A percentile compares a stretch with the other conserved stretches of the same genome.
Conservation (phyloP, 2,329 filamentous ascomycete species). For the Zymoseptoria brevis region DNA sequence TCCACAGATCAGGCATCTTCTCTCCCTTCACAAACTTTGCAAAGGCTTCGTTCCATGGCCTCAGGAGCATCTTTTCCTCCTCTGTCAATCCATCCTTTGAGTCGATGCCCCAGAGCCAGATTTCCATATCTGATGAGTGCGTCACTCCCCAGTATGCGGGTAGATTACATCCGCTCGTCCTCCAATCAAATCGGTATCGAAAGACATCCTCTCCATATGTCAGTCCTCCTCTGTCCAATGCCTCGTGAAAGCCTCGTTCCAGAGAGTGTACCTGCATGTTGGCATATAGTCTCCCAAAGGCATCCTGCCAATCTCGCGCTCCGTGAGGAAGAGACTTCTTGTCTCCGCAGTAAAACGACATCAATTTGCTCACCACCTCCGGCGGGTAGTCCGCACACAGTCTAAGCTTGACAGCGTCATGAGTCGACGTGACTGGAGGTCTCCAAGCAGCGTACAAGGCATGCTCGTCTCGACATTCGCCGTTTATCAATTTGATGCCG, state of each 20-base stretch:
- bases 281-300: slow-evolving; percentile 49
- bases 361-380: slow-evolving; percentile 36
- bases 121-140: slow-evolving; percentile 45
- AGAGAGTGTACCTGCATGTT: slow-evolving; percentile 49
- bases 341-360: slow-evolving; percentile 38
- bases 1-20: slow-evolving; percentile 32
- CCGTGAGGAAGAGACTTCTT: slow-evolving; percentile 30
- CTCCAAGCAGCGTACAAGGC: slow-evolving; percentile 45
- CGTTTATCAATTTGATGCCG: slow-evolving; percentile 44
- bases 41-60: slow-evolving; percentile 33
- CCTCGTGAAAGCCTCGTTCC: slow-evolving; percentile 44
- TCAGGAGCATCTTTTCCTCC: slow-evolving; percentile 39
- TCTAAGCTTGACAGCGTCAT: slow-evolving; percentile 37
- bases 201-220: slow-evolving; percentile 39
- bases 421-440: slow-evolving; percentile 36
- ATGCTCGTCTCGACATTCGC: slow-evolving; percentile 49
- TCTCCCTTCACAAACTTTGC: slow-evolving; percentile 36
- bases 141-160: slow-evolving; percentile 47
- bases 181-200: slow-evolving; percentile 49
- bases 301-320: slow-evolving; percentile 42
- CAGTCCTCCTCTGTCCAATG: slow-evolving; percentile 35
- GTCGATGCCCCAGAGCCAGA: slow-evolving; percentile 51
- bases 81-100: slow-evolving; percentile 30
- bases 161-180: slow-evolving; percentile 41
- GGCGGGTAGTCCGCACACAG: slow-evolving; percentile 48